These are phyloP conservation scores for Rubia yunnanensis DNA, from an alignment of 257 asterid genomes.

Conservation along the genomic window DNA sequence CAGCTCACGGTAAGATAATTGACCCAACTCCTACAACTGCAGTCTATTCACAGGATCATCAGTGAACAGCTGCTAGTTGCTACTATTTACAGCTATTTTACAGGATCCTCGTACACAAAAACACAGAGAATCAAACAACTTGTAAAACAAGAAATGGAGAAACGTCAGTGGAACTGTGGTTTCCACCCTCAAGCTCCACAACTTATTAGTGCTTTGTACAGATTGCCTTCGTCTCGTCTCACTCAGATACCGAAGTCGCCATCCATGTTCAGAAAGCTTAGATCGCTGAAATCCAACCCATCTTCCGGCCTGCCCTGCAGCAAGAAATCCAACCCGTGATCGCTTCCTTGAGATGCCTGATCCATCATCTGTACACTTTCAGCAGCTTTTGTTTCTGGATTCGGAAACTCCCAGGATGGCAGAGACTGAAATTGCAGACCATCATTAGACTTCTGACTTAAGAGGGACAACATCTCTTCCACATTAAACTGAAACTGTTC, in stretches of 20 bases:
- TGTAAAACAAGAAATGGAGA: too few species aligned
- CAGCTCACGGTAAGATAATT: too few species aligned
- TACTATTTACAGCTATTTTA: too few species aligned
- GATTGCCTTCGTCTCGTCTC: too few species aligned
- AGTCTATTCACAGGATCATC: too few species aligned
- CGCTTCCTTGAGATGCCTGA: slow-evolving; percentile 14
- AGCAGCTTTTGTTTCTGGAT: slow-evolving; percentile 1
- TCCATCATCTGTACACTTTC: slow-evolving; percentile 10
- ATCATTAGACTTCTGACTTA: slow-evolving; percentile 10
- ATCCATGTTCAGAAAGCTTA: slow-evolving; percentile 26
- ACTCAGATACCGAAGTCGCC: slow-evolving; percentile 19
- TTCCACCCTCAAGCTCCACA: too few species aligned
- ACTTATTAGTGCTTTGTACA: too few species aligned
- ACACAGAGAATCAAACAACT: too few species aligned
- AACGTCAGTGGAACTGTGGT: too few species aligned
- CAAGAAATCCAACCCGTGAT: slow-evolving; percentile 44
- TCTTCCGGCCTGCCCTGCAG: slow-evolving; percentile 58
- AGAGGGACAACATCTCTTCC: slow-evolving; percentile 40
- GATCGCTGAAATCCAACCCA: slow-evolving; percentile 29
- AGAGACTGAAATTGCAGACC: slow-evolving; percentile 4
- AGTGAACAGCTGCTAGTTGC: too few species aligned
- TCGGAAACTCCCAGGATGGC: neutral
- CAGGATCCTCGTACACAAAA: too few species aligned
- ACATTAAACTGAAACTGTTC: slow-evolving; percentile 48
- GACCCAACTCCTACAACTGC: too few species aligned